Conservation (phyloP, 163 green algal species). For the Scenedesmus sp. region DNA sequence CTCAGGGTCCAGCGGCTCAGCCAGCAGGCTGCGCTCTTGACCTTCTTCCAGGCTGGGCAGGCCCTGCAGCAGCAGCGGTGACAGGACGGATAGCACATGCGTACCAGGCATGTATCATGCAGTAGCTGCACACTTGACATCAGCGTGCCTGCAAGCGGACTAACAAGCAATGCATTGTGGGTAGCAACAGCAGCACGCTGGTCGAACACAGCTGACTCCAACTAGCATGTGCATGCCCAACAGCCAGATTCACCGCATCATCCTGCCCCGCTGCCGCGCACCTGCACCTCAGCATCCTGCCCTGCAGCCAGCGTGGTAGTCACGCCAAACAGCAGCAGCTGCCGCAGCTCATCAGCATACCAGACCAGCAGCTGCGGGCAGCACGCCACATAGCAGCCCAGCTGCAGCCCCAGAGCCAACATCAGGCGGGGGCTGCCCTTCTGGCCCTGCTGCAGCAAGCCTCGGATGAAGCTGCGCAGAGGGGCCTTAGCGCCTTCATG, state of each 20-base stretch:
- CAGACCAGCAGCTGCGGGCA: slow-evolving; percentile 37
- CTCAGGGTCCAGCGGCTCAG: slow-evolving; percentile 35
- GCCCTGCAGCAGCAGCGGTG: slow-evolving; percentile 1
- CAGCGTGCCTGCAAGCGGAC: neutral
- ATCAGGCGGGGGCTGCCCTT: slow-evolving; percentile 30
- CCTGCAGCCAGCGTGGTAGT: neutral
- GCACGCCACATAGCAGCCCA: neutral
- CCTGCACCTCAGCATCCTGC: slow-evolving; percentile 7
- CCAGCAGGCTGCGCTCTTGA: slow-evolving; percentile 5
- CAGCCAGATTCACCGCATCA: neutral
- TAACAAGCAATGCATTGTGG: neutral
- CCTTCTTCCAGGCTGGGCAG: slow-evolving; percentile 23
- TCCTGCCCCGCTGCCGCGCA: neutral
- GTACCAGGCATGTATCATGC: neutral
- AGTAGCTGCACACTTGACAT: neutral
- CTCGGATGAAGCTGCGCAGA: slow-evolving; percentile 29
- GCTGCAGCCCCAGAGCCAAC: slow-evolving; percentile 21
- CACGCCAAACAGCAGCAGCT: slow-evolving; percentile 46
- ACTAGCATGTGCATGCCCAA: neutral
- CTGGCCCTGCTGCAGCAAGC: neutral
- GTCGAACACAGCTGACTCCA: neutral
- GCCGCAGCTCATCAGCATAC: slow-evolving; percentile 43
- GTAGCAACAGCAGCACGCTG: neutral
- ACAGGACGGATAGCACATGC: neutral
- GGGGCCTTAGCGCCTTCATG: slow-evolving; percentile 20